These are phyloP conservation scores for Isoetes taiwanensis DNA, from an alignment of 75 land plant species.

Conservation along the genomic window DNA sequence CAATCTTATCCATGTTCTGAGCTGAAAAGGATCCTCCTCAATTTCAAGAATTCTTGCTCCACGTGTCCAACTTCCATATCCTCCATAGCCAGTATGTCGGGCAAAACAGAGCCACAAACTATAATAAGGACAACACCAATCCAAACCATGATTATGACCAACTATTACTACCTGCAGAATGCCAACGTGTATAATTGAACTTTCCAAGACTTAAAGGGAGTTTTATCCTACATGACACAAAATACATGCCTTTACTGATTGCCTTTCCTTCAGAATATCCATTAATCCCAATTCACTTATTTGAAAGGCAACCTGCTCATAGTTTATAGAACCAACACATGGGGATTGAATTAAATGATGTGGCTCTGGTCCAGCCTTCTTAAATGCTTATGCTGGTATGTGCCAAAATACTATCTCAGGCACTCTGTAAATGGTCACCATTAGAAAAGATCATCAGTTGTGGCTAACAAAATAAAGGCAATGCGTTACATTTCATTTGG, in stretches of 20 bases:
- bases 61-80: constrained; percentile 83
- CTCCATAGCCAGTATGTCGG: constrained; percentile 93
- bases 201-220: background rate
- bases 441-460: background rate
- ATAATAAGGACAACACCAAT: constrained; percentile 88
- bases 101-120: constrained; percentile 83
- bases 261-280: constrained; percentile 43
- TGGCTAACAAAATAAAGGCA: background rate
- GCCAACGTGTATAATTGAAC: background rate
- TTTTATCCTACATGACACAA: background rate
- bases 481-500: constrained; percentile 42
- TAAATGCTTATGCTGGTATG: constrained; percentile 64
- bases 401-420: constrained; percentile 95
- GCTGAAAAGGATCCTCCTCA: too few relatives aligned
- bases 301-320: constrained; percentile 63
- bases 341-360: constrained; percentile 25
- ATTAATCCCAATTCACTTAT: constrained; percentile 72
- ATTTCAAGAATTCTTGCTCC: constrained; percentile 78
- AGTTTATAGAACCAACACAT: constrained; percentile 80
- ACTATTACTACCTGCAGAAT: constrained; percentile 50
- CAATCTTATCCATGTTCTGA: too few relatives aligned
- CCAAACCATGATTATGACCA: constrained; percentile 95
- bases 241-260: constrained; percentile 58
- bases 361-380: constrained; percentile 31
- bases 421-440: constrained; percentile 31